Conservation (phyloP, 148 eudicot species). For the Arctostaphylos glauca region DNA sequence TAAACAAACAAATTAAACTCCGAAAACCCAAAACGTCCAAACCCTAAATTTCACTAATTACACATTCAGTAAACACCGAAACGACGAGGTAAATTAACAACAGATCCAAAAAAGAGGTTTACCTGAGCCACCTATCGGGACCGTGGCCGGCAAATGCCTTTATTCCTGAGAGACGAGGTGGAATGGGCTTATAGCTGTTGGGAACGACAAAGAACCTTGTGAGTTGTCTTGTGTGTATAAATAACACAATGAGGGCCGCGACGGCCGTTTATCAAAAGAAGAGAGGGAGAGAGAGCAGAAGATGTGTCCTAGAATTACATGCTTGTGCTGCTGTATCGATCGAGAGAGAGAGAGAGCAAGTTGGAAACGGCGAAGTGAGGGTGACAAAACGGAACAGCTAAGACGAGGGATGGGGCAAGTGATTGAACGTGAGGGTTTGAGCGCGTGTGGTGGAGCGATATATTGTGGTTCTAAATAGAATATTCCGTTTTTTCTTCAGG, state of each 20-base stretch:
- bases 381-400: too few species aligned
- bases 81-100: not conserved
- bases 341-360: not conserved
- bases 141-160: not conserved
- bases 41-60: not conserved
- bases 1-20: not conserved
- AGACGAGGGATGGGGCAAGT: too few species aligned
- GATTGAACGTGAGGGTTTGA: too few species aligned
- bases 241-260: not conserved
- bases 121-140: not conserved
- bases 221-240: not conserved
- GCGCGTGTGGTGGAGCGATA: too few species aligned
- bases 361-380: not conserved
- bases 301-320: not conserved
- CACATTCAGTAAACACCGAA: not conserved
- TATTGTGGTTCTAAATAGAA: too few species aligned
- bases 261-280: not conserved
- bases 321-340: not conserved
- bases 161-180: not conserved
- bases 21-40: constrained; percentile 1
- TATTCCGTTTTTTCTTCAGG: too few species aligned
- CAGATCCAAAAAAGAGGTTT: not conserved
- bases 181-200: not conserved
- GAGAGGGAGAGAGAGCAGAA: not conserved
- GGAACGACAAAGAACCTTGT: not conserved